phyloP scores from a whole-genome alignment of 192 early-diverging fungal genomes.

The Spizellomyces punctatus region DNA sequence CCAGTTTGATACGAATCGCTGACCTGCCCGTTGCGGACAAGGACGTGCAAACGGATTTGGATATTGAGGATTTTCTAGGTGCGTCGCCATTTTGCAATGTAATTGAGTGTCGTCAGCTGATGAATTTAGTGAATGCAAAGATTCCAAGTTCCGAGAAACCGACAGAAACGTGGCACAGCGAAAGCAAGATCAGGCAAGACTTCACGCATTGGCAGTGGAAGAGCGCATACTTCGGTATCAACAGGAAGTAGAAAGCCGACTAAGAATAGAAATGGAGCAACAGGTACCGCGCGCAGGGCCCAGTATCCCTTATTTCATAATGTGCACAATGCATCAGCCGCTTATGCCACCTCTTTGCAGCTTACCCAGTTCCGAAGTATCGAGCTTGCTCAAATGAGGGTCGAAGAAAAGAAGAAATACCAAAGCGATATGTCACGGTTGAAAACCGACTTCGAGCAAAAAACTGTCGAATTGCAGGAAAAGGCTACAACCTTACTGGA shows the following conservation, averaged over 20 bases:
- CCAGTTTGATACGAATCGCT: conserved; percentile 32
- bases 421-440: conserved; percentile 29
- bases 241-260: conserved; percentile 38
- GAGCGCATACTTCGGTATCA: conserved; percentile 46
- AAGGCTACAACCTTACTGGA: conserved; percentile 19
- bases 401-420: conserved; percentile 47
- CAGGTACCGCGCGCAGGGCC: conserved; percentile 18
- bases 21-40: conserved; percentile 33
- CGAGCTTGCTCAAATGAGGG: conserved; percentile 47
- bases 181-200: conserved; percentile 6
- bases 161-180: conserved; percentile 7
- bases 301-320: no score
- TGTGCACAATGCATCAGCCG: neutral
- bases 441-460: conserved; percentile 20
- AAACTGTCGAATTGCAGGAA: conserved; percentile 31
- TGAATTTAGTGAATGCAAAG: neutral
- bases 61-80: conserved; percentile 45
- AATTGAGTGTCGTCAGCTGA: no score
- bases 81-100: neutral
- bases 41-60: conserved; percentile 46
- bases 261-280: conserved; percentile 33
- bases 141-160: conserved; percentile 11
- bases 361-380: conserved; percentile 44
- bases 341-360: neutral
- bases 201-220: conserved; percentile 34